These are phyloP conservation scores for Bacidia gigantensis DNA, from an alignment of 495 filamentous ascomycete genomes.

Conservation along the genomic window DNA sequence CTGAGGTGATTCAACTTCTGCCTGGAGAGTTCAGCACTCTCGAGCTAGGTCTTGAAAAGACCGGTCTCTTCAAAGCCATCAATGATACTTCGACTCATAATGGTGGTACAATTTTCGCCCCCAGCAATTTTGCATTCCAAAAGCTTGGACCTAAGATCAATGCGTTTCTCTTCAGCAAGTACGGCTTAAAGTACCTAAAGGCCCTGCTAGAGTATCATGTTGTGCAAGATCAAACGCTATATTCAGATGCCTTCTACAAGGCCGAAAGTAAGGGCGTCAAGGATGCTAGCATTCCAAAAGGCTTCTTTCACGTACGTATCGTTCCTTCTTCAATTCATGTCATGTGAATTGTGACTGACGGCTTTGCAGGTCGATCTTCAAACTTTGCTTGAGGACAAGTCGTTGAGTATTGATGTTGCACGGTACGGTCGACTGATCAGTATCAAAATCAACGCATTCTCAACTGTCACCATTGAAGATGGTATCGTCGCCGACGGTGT, in stretches of 20 bases:
- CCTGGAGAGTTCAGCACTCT: slow-evolving; percentile 68
- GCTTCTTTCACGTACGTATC: slow-evolving; percentile 23
- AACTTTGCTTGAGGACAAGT: slow-evolving; percentile 46
- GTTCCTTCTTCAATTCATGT: background rate
- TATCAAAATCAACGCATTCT: slow-evolving; percentile 60
- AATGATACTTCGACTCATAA: slow-evolving; percentile 26
- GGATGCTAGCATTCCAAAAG: slow-evolving; percentile 17
- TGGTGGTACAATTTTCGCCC: slow-evolving; percentile 62
- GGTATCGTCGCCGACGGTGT: slow-evolving; percentile 59
- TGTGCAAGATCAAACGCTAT: slow-evolving; percentile 59
- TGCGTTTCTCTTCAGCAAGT: slow-evolving; percentile 63
- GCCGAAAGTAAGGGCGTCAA: slow-evolving; percentile 16
- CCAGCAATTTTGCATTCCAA: slow-evolving; percentile 60
- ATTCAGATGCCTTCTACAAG: slow-evolving; percentile 65
- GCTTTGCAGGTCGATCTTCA: slow-evolving; percentile 54
- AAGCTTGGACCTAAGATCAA: slow-evolving; percentile 55
- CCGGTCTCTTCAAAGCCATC: slow-evolving; percentile 42
- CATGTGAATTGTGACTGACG: slow-evolving; percentile 8
- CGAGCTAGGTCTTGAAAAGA: slow-evolving; percentile 52
- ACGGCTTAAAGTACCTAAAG: slow-evolving; percentile 54
- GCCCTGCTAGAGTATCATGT: slow-evolving; percentile 68
- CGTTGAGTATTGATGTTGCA: slow-evolving; percentile 52
- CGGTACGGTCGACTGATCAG: slow-evolving; percentile 44
- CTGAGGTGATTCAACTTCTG: slow-evolving; percentile 48
- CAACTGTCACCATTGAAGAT: slow-evolving; percentile 46